Evolutionary conservation across 176 grass and related monocot genomes (phyloP).

Genomic region (Puccinellia tenuiflora): DNA sequence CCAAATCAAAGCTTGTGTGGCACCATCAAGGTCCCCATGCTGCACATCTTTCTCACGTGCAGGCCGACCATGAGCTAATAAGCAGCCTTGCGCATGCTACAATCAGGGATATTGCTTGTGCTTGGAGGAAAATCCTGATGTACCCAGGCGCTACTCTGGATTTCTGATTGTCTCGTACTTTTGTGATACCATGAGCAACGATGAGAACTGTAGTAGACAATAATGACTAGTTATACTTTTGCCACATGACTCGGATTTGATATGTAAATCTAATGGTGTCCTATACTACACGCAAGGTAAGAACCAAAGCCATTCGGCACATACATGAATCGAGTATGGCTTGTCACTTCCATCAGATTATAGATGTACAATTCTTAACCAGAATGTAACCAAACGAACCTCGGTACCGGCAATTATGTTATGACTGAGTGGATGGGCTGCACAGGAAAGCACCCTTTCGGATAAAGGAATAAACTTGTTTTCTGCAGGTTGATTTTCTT

Average conservation of each 20-base stretch:
- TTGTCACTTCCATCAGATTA: not conserved
- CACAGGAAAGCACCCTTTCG: conserved; percentile 61
- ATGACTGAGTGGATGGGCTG: conserved; percentile 58
- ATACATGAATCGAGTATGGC: not conserved
- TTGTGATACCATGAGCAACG: conserved; percentile 71
- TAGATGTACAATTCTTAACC: not conserved
- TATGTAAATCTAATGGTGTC: not conserved
- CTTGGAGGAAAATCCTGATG: conserved; percentile 19
- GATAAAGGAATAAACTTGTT: conserved; percentile 70
- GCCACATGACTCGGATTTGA: conserved; percentile 1
- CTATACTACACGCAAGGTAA: not conserved
- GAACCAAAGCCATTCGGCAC: not conserved
- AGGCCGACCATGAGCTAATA: not conserved
- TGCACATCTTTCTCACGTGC: conserved; percentile 12
- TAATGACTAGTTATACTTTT: conserved; percentile 27
- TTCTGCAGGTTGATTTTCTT: conserved; percentile 31
- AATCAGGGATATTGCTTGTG: not conserved
- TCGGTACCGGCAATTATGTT: conserved; percentile 74
- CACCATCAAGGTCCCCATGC: conserved; percentile 1
- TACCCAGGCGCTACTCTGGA: conserved; percentile 6
- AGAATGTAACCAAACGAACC: conserved; percentile 40
- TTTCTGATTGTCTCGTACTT: conserved; percentile 19
- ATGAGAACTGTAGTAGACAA: conserved; percentile 58
- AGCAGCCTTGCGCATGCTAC: not conserved
- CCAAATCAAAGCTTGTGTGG: not conserved